phyloP scores from a whole-genome alignment of 345 rosid genomes.

The Corymbia maculata region DNA sequence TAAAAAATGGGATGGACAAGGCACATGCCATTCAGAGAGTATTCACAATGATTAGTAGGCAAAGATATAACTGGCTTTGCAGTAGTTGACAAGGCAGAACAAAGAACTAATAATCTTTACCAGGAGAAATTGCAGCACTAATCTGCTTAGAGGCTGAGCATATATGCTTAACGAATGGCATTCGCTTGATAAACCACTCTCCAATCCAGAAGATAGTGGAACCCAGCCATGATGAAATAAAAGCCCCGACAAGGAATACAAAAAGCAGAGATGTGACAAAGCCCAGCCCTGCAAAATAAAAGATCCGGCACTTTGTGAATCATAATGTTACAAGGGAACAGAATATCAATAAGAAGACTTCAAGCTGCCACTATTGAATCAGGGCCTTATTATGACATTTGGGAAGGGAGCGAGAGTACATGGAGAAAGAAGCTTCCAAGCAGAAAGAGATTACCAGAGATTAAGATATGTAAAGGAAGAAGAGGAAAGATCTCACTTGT shows the following conservation, averaged over 20 bases:
- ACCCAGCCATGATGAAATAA: slow-evolving; percentile 64
- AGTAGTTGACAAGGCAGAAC: neutral
- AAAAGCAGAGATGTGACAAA: slow-evolving; percentile 57
- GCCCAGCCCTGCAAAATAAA: slow-evolving; percentile 47
- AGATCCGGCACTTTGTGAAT: neutral
- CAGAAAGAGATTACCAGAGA: neutral
- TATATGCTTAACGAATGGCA: slow-evolving; percentile 63
- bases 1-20: neutral
- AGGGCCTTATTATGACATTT: neutral
- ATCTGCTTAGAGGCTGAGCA: slow-evolving; percentile 72
- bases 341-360: neutral
- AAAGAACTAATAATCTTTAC: slow-evolving; percentile 8
- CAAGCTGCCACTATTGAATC: neutral
- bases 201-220: slow-evolving; percentile 58
- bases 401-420: neutral
- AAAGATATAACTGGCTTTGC: neutral
- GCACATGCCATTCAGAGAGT: neutral
- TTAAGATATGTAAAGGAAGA: neutral
- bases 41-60: neutral
- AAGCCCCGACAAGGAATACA: slow-evolving; percentile 54
- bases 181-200: slow-evolving; percentile 59
- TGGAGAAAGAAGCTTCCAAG: neutral
- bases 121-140: slow-evolving; percentile 72
- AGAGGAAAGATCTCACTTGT: neutral
- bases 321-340: neutral